Evolutionary conservation across 164 flowering plant genomes (phyloP), one percentile per base, ranked within the genome.

Genomic region (Stephania japonica): DNA sequence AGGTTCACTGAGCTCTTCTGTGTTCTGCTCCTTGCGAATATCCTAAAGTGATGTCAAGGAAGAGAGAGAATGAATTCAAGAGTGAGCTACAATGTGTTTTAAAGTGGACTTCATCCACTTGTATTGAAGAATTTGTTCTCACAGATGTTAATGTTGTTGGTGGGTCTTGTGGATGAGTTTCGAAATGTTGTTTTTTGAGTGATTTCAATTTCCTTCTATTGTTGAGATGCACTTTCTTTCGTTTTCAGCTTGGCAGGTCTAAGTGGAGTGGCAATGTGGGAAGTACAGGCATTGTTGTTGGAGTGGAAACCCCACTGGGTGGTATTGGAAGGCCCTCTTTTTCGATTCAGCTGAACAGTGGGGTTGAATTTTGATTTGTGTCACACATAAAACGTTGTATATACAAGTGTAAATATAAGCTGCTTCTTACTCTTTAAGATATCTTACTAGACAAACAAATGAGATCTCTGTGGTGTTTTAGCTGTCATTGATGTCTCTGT

Each of bases 191-290:
- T 21, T 56, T 13, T 21, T n/a, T 16, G 62, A 56, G 62, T 56
- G 62, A 21, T 56, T 13, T 56, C 19, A 0, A 56, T 32, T 32
- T 32, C 38, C 38, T 32, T 2, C 2, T 32, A 1, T 32, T 2
- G 4, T 32, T 32, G 38, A 32, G 38, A 32, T 32, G 38, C 53
- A 0, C 16, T 3, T 47, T 47, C 53, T 7, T 47, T 47, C 16
- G 18, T 47, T 47, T 47, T 47, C 86, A 94, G 99, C 44, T 94
- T 80, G 99, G 99, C 70, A 84, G 95, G 78, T 94, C 99, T 0
- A 94, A 94, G 81, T 92, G 97, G 94, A 94, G 89, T 78, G 99
- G 98, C 27, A 91, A 92, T 78, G 85, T 89, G n/a, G 99, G 99
- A 61, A 88, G 76, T 79, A 79, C 94, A 1, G 99, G 99, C 9